Evolutionary conservation across 108 stramenopile species (phyloP), one percentile per base, ranked within the genome.

Genomic region (Seminavis robusta): DNA sequence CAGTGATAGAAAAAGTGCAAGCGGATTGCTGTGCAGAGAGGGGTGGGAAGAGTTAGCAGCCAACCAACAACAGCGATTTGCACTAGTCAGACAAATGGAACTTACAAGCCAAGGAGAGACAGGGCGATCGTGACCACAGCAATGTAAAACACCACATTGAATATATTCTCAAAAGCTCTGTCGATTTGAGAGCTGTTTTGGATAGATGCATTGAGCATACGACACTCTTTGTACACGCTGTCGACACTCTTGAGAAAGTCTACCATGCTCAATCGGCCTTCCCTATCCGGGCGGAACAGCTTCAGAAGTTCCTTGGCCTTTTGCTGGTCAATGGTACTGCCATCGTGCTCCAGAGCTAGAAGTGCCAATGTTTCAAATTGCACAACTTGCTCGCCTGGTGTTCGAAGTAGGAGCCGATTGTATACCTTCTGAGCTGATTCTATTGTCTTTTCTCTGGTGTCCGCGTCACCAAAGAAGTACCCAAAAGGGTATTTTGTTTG

Each of bases 141-240:
- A 6, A 71, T 55, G 58, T 80, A 84, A 48, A 76, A 76, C n/a
- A 66, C 52, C 47, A 77, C 45, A 46, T 84, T 82, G 52, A 88
- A 55, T 38, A 84, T 66, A 17, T 32, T 62, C 30, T 62, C 61
- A 16, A 61, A 62, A 2, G 39, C 39, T 21, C 37, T 29, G 45
- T 88, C 86, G 50, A 90, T 82, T 50, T 84, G 73, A 6, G 69
- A 58, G 40, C 80, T 76, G 32, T 81, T 84, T 9, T 59, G 49
- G 44, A 88, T 73, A 2, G 79, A 75, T 7, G 84, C 86, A 21
- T 81, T 57, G 1, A 91, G 55, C 37, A 86, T 45, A 39, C 81
- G 56, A 17, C 84, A 49, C 8, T 83, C 76, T 52, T 78, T 77
- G 79, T 87, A 91, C 0, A 87, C 67, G 7, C 48, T 13, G 38